Percentiles rank a stretch among this genome's conserved stretches.
Conservation (phyloP, 345 rosid species). For the Acer negundo region DNA sequence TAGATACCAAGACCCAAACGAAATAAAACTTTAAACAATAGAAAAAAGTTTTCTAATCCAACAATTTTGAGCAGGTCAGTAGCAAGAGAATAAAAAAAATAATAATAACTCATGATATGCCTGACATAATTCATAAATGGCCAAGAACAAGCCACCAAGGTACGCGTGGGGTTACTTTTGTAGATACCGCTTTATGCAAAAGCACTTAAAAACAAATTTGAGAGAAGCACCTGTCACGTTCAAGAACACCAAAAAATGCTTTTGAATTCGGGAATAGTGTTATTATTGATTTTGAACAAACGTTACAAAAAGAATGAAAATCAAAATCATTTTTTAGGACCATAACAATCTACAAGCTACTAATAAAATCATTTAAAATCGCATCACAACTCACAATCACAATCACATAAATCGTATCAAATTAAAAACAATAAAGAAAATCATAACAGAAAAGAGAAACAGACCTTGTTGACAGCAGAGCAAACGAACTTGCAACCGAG, state of each 20-base stretch:
- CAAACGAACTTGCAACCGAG: conserved; percentile 99
- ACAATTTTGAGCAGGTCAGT: background rate
- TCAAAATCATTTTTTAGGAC: no score
- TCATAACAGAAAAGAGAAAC: background rate
- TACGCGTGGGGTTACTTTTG: no score
- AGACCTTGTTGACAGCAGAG: conserved; percentile 89
- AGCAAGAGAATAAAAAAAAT: background rate
- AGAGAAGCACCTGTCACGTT: no score
- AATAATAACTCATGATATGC: background rate
- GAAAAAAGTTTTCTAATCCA: background rate
- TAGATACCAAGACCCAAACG: background rate
- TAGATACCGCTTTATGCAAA: no score
- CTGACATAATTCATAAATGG: background rate
- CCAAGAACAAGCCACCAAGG: no score
- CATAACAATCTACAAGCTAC: no score
- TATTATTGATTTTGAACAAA: no score
- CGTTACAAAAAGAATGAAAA: no score
- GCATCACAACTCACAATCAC: background rate
- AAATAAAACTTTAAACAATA: background rate
- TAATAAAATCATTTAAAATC: no score
- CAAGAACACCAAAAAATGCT: no score
- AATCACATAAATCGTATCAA: background rate
- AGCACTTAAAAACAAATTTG: no score
- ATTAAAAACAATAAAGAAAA: background rate
- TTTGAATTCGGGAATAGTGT: no score